phyloP scores from a whole-genome alignment of 2,329 filamentous ascomycete genomes.

The Aspergillus flavus region DNA sequence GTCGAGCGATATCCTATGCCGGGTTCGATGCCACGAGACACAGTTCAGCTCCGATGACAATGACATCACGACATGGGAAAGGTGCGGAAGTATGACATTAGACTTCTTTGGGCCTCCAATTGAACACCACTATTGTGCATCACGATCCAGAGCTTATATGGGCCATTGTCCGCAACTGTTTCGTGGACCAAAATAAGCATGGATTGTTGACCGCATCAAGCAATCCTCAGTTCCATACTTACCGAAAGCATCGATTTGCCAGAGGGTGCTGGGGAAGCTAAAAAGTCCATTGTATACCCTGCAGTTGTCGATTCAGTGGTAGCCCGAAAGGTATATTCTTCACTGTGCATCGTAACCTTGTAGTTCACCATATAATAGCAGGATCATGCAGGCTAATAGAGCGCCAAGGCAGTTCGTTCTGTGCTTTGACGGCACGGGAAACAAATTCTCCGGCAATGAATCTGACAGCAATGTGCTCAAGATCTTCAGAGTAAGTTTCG shows the following conservation, averaged over 20 bases:
- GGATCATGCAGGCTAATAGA: not conserved
- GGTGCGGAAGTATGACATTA: not conserved
- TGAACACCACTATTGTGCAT: not conserved
- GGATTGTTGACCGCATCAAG: not conserved
- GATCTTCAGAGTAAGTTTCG: slow-evolving; percentile 44
- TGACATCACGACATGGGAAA: not conserved
- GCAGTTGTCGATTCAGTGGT: accelerated
- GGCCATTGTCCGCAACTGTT: not conserved
- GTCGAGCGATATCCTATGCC: not conserved
- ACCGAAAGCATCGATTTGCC: not conserved
- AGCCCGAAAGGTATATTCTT: not conserved
- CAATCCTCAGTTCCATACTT: not conserved
- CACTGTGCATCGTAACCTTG: not conserved
- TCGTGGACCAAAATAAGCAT: not conserved
- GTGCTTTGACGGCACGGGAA: slow-evolving; percentile 50
- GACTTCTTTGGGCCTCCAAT: not conserved
- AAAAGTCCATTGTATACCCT: not conserved
- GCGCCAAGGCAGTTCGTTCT: slow-evolving; percentile 44
- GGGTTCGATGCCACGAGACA: not conserved
- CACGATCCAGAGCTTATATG: not conserved
- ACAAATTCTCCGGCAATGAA: slow-evolving; percentile 47
- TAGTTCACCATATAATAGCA: not conserved
- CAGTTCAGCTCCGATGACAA: not conserved
- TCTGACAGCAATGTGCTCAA: slow-evolving; percentile 52
- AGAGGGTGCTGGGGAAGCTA: accelerated